A percentile compares a stretch with the other conserved stretches of the same genome.
phyloP scores from a whole-genome alignment of 2,329 filamentous ascomycete species.

The Fusarium odoratissimum region DNA sequence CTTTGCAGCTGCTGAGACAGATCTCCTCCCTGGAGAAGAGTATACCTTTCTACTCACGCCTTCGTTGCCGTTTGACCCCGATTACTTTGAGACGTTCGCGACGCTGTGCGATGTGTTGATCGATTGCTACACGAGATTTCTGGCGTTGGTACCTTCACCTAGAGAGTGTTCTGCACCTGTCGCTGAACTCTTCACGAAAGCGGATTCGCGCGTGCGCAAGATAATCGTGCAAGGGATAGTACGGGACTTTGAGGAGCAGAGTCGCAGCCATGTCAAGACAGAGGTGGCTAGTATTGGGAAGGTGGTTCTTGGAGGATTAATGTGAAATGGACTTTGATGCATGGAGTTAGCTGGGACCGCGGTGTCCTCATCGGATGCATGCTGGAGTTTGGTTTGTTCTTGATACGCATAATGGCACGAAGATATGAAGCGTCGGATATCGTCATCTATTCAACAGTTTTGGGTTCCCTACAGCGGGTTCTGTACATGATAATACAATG shows the following conservation, averaged over 20 bases:
- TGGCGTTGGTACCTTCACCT: conserved; percentile 79
- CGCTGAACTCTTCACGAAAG: conserved; percentile 89
- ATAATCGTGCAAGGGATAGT: conserved; percentile 88
- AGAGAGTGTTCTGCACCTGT: conserved; percentile 76
- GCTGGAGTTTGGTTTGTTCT: conserved; percentile 33
- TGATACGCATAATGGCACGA: conserved; percentile 15
- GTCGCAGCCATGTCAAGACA: conserved; percentile 77
- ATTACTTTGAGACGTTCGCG: conserved; percentile 96
- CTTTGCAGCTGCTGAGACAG: conserved; percentile 70
- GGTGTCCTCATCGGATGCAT: conserved; percentile 37
- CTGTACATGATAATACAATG: conserved; percentile 33
- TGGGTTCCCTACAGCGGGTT: conserved; percentile 21
- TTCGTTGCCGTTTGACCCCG: conserved; percentile 91
- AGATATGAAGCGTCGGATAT: conserved; percentile 23
- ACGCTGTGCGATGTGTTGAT: conserved; percentile 96
- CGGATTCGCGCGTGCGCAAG: conserved; percentile 86
- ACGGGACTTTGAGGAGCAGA: conserved; percentile 92
- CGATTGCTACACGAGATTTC: conserved; percentile 86
- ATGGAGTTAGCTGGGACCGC: conserved; percentile 38
- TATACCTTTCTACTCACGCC: conserved; percentile 93
- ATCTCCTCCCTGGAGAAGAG: conserved; percentile 83
- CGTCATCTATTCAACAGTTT: conserved; percentile 2
- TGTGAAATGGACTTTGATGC: conserved; percentile 58
- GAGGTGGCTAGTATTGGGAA: conserved; percentile 89
- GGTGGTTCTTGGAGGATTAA: conserved; percentile 87